Percentiles rank a stretch among this genome's conserved stretches.
phyloP scores from a whole-genome alignment of 768 basidiomycete species.

The Melanogaster broomeanus region DNA sequence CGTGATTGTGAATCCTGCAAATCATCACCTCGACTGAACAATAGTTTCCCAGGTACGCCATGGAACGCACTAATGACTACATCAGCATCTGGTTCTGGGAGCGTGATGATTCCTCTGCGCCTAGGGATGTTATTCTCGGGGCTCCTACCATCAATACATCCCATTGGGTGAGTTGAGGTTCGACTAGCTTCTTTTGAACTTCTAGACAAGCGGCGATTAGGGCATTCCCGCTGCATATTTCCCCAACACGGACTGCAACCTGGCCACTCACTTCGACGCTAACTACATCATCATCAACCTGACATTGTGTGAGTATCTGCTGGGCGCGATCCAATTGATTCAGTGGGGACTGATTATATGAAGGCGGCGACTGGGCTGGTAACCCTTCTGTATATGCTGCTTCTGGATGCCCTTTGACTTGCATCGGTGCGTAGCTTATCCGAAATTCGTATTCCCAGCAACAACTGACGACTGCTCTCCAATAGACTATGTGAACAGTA shows the following conservation, averaged over 20 bases:
- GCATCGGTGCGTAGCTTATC: too few relatives aligned
- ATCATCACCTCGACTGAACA: not conserved
- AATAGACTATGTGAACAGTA: constrained; percentile 30
- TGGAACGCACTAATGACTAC: constrained; percentile 33
- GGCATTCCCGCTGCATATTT: constrained; percentile 35
- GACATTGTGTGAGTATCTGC: constrained; percentile 57
- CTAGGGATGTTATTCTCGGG: constrained; percentile 23
- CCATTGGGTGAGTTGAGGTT: constrained; percentile 31
- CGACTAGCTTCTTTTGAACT: not conserved
- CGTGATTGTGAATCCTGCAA: too few relatives aligned
- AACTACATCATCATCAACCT: constrained; percentile 45
- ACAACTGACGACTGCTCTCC: not conserved
- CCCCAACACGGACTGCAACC: constrained; percentile 41
- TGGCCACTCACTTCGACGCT: constrained; percentile 35
- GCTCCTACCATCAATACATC: constrained; percentile 20
- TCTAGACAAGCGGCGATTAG: constrained; percentile 11
- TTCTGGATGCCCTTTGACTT: constrained; percentile 56
- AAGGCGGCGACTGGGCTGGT: constrained; percentile 62
- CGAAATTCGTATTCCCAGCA: not conserved
- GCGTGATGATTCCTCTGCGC: constrained; percentile 26
- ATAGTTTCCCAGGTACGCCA: constrained; percentile 39
- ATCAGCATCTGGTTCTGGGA: constrained; percentile 50
- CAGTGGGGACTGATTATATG: not conserved
- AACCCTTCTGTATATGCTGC: constrained; percentile 36
- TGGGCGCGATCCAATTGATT: too few relatives aligned